These are phyloP conservation scores for Knufia petricola DNA, from an alignment of 2,329 filamentous ascomycete genomes.

Conservation along the genomic window DNA sequence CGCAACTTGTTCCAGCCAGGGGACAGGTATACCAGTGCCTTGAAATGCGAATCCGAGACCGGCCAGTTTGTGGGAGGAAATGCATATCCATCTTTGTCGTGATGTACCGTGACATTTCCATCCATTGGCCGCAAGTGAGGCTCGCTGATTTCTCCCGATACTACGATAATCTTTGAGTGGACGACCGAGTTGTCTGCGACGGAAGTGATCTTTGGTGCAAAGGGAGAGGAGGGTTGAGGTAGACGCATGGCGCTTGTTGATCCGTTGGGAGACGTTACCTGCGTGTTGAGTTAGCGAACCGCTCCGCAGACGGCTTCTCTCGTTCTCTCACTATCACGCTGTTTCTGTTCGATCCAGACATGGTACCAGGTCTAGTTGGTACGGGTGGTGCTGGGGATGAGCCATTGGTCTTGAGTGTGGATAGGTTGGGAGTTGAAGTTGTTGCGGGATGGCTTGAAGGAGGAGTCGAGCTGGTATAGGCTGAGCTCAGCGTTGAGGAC, in stretches of 20 bases:
- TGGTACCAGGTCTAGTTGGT: constrained; percentile 37
- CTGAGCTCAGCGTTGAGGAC: constrained; percentile 52
- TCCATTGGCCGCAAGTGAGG: constrained; percentile 58
- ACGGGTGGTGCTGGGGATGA: constrained; percentile 35
- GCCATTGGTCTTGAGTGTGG: constrained; percentile 42
- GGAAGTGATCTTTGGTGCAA: constrained; percentile 70
- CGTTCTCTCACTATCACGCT: constrained; percentile 32
- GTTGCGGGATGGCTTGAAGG: constrained; percentile 62
- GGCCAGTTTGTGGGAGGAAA: constrained; percentile 82
- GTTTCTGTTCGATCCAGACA: constrained; percentile 33
- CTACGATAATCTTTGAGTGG: constrained; percentile 77
- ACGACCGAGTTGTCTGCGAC: constrained; percentile 79
- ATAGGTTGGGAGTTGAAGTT: constrained; percentile 53
- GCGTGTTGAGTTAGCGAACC: neutral
- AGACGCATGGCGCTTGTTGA: constrained; percentile 32
- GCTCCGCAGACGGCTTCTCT: neutral
- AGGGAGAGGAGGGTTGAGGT: constrained; percentile 59
- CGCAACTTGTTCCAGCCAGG: constrained; percentile 82
- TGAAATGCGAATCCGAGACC: constrained; percentile 82
- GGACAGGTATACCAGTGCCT: constrained; percentile 78
- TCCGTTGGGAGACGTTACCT: constrained; percentile 26
- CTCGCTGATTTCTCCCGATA: constrained; percentile 75
- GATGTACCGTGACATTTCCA: constrained; percentile 67
- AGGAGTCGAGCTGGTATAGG: constrained; percentile 59
- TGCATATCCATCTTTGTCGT: constrained; percentile 60